These are phyloP conservation scores for Eimeria necatrix DNA, from an alignment of 169 alveolate genomes.

Conservation along the genomic window DNA sequence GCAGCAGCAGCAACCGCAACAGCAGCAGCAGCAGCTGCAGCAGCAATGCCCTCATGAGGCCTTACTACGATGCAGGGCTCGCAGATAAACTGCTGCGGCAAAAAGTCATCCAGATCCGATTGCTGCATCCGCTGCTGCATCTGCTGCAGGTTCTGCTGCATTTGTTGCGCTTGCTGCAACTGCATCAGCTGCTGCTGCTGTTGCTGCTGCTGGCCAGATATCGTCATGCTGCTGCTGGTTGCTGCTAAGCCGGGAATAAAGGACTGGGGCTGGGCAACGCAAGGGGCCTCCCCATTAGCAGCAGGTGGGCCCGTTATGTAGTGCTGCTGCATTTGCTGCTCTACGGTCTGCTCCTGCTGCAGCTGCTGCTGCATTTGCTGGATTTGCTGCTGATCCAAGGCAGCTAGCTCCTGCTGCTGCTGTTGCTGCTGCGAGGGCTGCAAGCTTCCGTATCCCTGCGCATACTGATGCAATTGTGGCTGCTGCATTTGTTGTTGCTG, in stretches of 20 bases:
- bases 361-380: slow-evolving; percentile 20
- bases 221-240: not conserved
- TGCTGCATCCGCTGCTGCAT: slow-evolving; percentile 10
- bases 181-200: slow-evolving; percentile 3
- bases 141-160: not conserved
- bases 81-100: slow-evolving; percentile 29
- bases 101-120: not conserved
- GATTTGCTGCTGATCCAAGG: not conserved
- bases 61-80: slow-evolving; percentile 3
- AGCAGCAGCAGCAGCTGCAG: slow-evolving; percentile 8
- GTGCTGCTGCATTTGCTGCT: not conserved
- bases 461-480: not conserved
- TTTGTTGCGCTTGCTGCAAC: not conserved
- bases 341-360: not conserved
- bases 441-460: not conserved
- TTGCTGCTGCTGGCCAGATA: not conserved
- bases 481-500: not conserved
- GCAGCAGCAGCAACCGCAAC: not conserved
- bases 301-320: not conserved
- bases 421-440: slow-evolving; percentile 1
- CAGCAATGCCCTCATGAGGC: not conserved
- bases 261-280: not conserved
- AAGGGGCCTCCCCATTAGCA: not conserved
- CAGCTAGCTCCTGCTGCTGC: not conserved
- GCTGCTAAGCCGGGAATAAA: not conserved